Evolutionary conservation across 78 protist genomes (phyloP).

Genomic region (Dictyostelium firmibasis): DNA sequence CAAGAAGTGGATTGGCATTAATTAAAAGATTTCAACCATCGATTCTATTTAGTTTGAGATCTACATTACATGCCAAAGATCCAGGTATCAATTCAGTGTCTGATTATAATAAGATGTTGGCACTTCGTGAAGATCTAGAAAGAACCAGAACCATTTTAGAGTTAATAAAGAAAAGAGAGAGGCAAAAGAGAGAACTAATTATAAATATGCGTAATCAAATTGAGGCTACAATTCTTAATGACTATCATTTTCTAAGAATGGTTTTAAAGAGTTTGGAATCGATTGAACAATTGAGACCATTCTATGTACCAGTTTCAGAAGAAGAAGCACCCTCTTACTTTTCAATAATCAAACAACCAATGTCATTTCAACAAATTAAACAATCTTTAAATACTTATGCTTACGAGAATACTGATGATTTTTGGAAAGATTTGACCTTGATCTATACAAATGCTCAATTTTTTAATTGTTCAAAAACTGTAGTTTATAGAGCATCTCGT

Average conservation of each 20-base stretch:
- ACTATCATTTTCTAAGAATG: background rate
- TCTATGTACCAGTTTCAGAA: conserved; percentile 36
- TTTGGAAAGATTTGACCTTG: conserved; percentile 5
- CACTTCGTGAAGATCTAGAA: conserved; percentile 45
- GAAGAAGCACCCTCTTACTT: conserved; percentile 37
- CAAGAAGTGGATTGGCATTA: conserved; percentile 62
- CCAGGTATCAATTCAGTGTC: conserved; percentile 22
- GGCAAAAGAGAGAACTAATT: background rate
- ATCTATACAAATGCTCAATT: conserved; percentile 41
- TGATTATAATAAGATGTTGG: conserved; percentile 14
- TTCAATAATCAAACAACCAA: conserved; percentile 14
- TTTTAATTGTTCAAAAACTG: conserved; percentile 32
- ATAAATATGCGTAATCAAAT: background rate
- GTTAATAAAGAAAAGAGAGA: conserved; percentile 27
- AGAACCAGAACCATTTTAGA: conserved; percentile 53
- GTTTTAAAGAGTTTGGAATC: background rate
- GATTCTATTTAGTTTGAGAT: conserved; percentile 41
- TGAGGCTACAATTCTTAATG: background rate
- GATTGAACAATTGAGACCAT: conserved; percentile 22
- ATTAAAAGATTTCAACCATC: conserved; percentile 80
- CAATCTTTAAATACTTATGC: background rate
- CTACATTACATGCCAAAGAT: conserved; percentile 32
- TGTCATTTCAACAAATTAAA: conserved; percentile 24
- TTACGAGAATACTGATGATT: conserved; percentile 18
- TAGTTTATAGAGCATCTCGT: conserved; percentile 5